Evolutionary conservation across 2,329 filamentous ascomycete genomes (phyloP).

Genomic region (Aspergillus carbonarius): DNA sequence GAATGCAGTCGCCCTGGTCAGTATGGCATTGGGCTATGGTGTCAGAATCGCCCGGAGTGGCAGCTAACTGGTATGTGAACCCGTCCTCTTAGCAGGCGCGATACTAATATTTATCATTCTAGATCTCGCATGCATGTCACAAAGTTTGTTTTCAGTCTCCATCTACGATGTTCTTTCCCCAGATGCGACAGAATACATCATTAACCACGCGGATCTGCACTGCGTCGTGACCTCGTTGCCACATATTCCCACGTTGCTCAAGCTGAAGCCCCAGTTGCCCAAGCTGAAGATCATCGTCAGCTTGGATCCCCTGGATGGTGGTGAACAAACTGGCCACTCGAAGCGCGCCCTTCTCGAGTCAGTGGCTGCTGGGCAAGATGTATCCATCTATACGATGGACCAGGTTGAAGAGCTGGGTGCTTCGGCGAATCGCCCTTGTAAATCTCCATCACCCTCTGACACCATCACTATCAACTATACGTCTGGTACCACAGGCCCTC

Average conservation of each 20-base stretch:
- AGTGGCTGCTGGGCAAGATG: conserved; percentile 69
- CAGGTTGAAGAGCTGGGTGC: conserved; percentile 81
- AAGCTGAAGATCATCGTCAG: conserved; percentile 83
- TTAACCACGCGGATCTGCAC: conserved; percentile 78
- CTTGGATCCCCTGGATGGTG: conserved; percentile 76
- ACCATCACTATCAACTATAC: conserved; percentile 73
- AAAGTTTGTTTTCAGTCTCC: conserved; percentile 84
- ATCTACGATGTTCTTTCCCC: conserved; percentile 95
- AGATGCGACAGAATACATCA: conserved; percentile 89
- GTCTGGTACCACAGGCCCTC: conserved; percentile 63
- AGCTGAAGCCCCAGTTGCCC: conserved; percentile 74
- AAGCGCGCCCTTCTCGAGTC: conserved; percentile 76
- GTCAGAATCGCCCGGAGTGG: conserved; percentile 85
- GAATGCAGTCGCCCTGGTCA: conserved; percentile 63
- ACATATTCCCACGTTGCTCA: conserved; percentile 78
- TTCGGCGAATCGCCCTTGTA: conserved; percentile 66
- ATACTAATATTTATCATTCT: background rate
- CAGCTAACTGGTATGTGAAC: conserved; percentile 66
- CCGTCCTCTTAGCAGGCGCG: background rate
- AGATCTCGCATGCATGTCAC: conserved; percentile 86
- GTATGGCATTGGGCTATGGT: conserved; percentile 80
- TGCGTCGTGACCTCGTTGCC: conserved; percentile 76
- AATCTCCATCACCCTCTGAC: conserved; percentile 71
- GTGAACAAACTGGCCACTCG: conserved; percentile 72
- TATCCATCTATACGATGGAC: conserved; percentile 74